Evolutionary conservation across 2,329 filamentous ascomycete genomes (phyloP).

Genomic region (Penicillium fuscoglaucum): DNA sequence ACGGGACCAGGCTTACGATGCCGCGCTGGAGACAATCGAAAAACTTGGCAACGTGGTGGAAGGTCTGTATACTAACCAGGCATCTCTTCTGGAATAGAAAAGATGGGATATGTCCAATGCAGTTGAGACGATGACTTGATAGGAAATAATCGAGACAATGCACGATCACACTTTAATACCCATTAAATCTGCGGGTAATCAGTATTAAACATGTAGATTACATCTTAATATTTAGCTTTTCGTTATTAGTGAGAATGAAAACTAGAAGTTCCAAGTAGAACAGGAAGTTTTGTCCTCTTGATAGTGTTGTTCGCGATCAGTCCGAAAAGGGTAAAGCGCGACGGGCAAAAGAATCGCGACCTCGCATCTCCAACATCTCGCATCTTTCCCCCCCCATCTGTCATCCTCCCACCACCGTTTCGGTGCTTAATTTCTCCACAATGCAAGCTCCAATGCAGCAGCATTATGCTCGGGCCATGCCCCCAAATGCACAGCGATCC

Average conservation of each 20-base stretch:
- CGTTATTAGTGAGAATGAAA: background rate
- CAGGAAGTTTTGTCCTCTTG: background rate
- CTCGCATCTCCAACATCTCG: conserved; percentile 25
- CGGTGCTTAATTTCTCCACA: conserved; percentile 17
- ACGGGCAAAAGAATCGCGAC: conserved; percentile 40
- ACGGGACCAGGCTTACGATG: conserved; percentile 89
- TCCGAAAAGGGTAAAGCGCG: conserved; percentile 40
- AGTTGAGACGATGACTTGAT: conserved; percentile 27
- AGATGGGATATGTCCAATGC: conserved; percentile 26
- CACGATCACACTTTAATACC: conserved; percentile 10
- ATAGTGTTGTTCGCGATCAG: conserved; percentile 14
- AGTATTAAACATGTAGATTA: background rate
- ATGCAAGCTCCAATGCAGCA: conserved; percentile 47
- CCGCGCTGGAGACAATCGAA: conserved; percentile 90
- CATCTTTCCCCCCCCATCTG: conserved; percentile 19
- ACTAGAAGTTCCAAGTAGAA: background rate
- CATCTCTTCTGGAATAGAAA: conserved; percentile 79
- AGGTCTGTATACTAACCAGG: conserved; percentile 96
- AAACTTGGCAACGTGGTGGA: conserved; percentile 98
- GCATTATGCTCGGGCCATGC: conserved; percentile 45
- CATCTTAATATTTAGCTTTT: no score
- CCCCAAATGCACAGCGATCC: conserved; percentile 42
- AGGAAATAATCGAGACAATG: conserved; percentile 21
- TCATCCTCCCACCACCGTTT: conserved; percentile 13
- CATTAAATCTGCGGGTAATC: background rate